Evolutionary conservation across 192 early-diverging fungal species (phyloP).

Genomic region (Coemansia nantahalensis): DNA sequence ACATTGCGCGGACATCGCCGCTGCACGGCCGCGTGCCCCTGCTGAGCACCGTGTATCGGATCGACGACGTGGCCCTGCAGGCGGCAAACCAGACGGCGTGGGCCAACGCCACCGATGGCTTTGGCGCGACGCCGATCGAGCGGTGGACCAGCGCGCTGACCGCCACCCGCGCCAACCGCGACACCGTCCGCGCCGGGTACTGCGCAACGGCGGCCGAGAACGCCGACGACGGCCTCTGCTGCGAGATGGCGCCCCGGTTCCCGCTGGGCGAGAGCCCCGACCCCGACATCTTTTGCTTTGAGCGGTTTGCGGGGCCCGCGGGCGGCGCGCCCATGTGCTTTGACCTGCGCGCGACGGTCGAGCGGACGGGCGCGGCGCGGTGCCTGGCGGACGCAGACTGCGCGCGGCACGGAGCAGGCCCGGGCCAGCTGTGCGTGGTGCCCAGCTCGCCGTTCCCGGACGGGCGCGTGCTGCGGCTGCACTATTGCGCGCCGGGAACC

Average conservation of each 20-base stretch:
- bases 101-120: background rate
- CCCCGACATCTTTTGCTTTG: conserved; percentile 35
- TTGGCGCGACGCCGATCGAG: conserved; percentile 14
- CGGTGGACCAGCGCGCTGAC: conserved; percentile 34
- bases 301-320: conserved; percentile 1
- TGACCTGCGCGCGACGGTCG: conserved; percentile 19
- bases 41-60: conserved; percentile 17
- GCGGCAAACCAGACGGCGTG: background rate
- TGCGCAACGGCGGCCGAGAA: conserved; percentile 18
- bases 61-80: conserved; percentile 29
- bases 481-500: conserved; percentile 3
- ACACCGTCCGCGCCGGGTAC: conserved; percentile 17
- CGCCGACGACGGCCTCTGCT: conserved; percentile 43
- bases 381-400: conserved; percentile 28
- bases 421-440: conserved; percentile 12
- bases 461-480: conserved; percentile 36
- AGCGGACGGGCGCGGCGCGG: conserved; percentile 8
- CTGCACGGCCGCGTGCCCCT: conserved; percentile 25
- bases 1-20: conserved; percentile 19
- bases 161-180: conserved; percentile 11
- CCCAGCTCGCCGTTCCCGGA: conserved; percentile 27
- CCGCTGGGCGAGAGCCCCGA: conserved; percentile 49
- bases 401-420: background rate
- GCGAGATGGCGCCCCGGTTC: conserved; percentile 34
- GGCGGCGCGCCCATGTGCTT: conserved; percentile 21